phyloP scores from a whole-genome alignment of 2,329 filamentous ascomycete genomes.

The Periconia macrospinosa region DNA sequence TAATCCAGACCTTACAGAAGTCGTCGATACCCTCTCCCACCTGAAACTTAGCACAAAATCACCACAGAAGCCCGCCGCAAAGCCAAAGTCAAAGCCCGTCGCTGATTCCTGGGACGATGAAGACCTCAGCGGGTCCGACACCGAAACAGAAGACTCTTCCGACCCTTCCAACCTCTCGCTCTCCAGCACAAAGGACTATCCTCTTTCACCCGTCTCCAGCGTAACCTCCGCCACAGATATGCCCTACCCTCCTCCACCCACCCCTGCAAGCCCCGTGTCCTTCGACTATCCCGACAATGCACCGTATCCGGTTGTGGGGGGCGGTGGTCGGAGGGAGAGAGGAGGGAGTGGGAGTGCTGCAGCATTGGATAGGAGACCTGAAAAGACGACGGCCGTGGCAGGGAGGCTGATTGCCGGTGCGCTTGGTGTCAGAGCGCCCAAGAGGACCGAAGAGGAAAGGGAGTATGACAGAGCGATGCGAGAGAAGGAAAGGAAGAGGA shows the following conservation, averaged over 20 bases:
- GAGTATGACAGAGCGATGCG: conserved; percentile 81
- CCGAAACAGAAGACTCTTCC: conserved; percentile 32
- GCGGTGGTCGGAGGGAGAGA: not conserved
- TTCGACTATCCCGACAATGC: conserved; percentile 34
- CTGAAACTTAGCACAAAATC: conserved; percentile 39
- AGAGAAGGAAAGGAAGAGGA: conserved; percentile 79
- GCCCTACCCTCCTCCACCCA: conserved; percentile 29
- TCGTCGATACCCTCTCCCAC: conserved; percentile 39
- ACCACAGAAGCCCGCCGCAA: conserved; percentile 33
- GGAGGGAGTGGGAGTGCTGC: conserved; percentile 28
- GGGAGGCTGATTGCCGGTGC: conserved; percentile 87
- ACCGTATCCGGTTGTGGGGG: conserved; percentile 12
- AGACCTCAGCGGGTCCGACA: conserved; percentile 47
- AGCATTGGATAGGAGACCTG: conserved; percentile 59
- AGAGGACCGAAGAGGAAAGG: conserved; percentile 82
- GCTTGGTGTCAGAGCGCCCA: conserved; percentile 77
- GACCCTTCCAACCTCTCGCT: conserved; percentile 38
- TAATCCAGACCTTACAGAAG: conserved; percentile 28
- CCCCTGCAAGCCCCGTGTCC: conserved; percentile 32
- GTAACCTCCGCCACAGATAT: conserved; percentile 3
- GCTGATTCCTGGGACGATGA: conserved; percentile 82
- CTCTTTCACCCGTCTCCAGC: conserved; percentile 22
- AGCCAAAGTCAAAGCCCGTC: conserved; percentile 46
- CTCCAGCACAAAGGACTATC: conserved; percentile 11
- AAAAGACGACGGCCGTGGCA: conserved; percentile 93